Percentiles rank a stretch among this genome's conserved stretches.
Conservation (phyloP, 495 filamentous ascomycete species). For the Xanthoparmelia taractica region DNA sequence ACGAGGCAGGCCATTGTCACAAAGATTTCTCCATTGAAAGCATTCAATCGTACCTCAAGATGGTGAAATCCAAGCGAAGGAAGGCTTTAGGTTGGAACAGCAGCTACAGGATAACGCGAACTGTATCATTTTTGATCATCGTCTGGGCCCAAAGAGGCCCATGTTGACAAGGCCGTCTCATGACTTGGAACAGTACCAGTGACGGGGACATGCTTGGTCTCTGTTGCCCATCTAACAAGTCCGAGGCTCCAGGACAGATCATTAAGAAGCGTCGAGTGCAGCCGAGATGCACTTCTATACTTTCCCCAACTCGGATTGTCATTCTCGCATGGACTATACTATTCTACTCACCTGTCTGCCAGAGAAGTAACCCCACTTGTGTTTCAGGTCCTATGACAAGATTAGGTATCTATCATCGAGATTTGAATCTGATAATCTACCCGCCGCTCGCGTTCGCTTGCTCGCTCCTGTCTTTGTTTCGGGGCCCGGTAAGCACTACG, state of each 20-base stretch:
- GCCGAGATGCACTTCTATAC: background rate
- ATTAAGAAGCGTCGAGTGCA: background rate
- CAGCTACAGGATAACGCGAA: background rate
- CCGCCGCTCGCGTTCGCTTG: background rate
- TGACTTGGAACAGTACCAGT: background rate
- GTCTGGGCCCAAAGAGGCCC: background rate
- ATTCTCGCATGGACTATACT: background rate
- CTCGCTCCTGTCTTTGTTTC: background rate
- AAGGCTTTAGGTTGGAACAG: background rate
- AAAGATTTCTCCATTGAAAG: background rate
- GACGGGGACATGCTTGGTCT: background rate
- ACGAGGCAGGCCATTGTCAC: background rate
- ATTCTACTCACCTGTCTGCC: background rate
- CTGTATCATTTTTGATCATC: background rate
- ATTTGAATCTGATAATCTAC: background rate
- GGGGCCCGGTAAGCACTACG: background rate
- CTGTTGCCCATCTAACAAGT: background rate
- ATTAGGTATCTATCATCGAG: background rate
- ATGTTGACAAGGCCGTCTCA: background rate
- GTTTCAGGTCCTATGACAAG: background rate
- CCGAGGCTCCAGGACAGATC: background rate
- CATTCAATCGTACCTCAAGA: background rate
- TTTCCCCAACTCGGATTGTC: background rate
- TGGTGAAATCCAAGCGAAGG: background rate
- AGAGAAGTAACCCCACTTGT: background rate